A percentile compares a stretch with the other conserved stretches of the same genome.
Evolutionary conservation across 192 early-diverging fungal species (phyloP).

Genomic region (Mortierella antarctica): DNA sequence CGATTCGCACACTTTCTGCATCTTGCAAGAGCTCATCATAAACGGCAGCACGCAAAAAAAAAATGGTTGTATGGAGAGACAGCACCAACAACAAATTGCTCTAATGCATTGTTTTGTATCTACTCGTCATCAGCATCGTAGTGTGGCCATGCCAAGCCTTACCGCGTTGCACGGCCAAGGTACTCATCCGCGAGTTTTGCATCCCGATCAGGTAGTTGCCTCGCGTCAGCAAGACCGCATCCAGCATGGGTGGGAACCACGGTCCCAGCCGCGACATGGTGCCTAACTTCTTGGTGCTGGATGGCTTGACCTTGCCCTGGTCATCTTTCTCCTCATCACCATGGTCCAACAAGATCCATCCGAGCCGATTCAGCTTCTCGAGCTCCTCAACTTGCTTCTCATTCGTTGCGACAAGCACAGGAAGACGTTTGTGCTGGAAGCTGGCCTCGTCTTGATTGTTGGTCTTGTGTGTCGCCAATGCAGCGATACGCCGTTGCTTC

Average conservation of each 20-base stretch:
- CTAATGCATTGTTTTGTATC: neutral
- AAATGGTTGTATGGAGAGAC: neutral
- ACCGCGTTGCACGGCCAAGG: conserved; percentile 30
- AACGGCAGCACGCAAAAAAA: neutral
- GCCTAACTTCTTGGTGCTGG: conserved; percentile 32
- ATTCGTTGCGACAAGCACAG: conserved; percentile 41
- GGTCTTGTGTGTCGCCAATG: neutral
- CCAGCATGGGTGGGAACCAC: conserved; percentile 41
- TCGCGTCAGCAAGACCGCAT: conserved; percentile 42
- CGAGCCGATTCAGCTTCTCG: conserved; percentile 25
- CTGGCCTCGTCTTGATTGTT: neutral
- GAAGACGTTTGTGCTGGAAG: conserved; percentile 12
- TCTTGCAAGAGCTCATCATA: neutral
- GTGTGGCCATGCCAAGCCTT: conserved; percentile 32
- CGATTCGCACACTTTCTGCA: neutral
- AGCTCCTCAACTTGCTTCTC: conserved; percentile 25
- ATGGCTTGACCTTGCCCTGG: conserved; percentile 2
- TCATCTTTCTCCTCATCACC: conserved; percentile 28
- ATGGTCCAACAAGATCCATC: conserved; percentile 46
- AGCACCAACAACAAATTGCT: neutral
- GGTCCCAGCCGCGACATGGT: conserved; percentile 21
- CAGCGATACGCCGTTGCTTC: conserved; percentile 6
- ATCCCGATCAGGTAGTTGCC: conserved; percentile 47
- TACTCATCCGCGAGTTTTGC: conserved; percentile 40
- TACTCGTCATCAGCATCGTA: conserved; percentile 16